phyloP scores from a whole-genome alignment of 441 rosid genomes.

The Gossypium lobatum region DNA sequence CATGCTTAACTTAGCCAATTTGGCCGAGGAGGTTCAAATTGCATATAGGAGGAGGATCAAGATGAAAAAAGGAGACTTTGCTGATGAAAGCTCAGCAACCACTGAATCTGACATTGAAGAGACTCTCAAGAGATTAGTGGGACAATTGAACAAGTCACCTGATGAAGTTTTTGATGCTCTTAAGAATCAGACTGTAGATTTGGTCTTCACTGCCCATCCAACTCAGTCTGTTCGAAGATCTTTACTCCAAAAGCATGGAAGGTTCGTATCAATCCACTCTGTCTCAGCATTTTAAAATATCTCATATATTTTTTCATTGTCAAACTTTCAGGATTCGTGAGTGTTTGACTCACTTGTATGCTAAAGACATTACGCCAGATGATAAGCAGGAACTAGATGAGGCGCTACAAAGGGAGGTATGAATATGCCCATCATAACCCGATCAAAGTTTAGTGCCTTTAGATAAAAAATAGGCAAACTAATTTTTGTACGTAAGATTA shows the following conservation, averaged over 20 bases:
- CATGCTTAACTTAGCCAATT: slow-evolving; percentile 87
- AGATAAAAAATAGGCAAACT: too few species aligned
- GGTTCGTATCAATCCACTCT: slow-evolving; percentile 30
- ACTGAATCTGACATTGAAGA: slow-evolving; percentile 86
- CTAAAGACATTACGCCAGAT: slow-evolving; percentile 80
- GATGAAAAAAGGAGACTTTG: slow-evolving; percentile 76
- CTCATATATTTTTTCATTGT: neutral
- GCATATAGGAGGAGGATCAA: slow-evolving; percentile 66
- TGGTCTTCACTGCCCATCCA: slow-evolving; percentile 88
- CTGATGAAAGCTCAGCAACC: slow-evolving; percentile 64
- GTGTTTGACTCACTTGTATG: slow-evolving; percentile 75
- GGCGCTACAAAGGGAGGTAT: slow-evolving; percentile 84
- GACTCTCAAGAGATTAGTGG: slow-evolving; percentile 64
- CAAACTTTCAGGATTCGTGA: slow-evolving; percentile 50
- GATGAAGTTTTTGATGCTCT: slow-evolving; percentile 79
- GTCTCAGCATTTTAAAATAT: neutral
- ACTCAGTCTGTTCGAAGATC: slow-evolving; percentile 88
- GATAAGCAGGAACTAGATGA: slow-evolving; percentile 93
- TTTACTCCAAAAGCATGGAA: slow-evolving; percentile 79
- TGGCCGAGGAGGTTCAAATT: slow-evolving; percentile 88
- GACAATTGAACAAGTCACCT: slow-evolving; percentile 69
- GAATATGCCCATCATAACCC: neutral
- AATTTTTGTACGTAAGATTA: too few species aligned
- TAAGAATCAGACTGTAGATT: slow-evolving; percentile 84
- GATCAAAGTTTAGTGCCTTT: too few species aligned